phyloP scores from a whole-genome alignment of 225 moss, liverwort and hornwort genomes.

The Climacium dendroides region DNA sequence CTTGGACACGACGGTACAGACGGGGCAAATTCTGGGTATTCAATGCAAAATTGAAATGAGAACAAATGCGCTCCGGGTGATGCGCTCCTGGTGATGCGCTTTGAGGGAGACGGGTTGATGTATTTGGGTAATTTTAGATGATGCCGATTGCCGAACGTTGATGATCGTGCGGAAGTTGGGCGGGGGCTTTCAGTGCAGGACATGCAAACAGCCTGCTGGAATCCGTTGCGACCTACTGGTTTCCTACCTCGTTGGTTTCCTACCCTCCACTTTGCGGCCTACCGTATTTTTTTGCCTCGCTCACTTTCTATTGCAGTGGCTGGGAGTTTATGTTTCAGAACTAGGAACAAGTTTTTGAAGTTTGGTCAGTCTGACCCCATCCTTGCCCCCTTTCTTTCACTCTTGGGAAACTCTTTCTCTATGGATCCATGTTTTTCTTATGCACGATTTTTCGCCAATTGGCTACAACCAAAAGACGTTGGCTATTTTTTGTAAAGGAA shows the following conservation, averaged over 20 bases:
- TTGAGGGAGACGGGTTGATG: neutral
- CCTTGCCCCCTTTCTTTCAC: accelerated
- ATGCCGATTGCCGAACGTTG: neutral
- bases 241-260: neutral
- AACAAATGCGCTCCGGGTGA: neutral
- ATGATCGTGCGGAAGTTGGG: neutral
- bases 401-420: too few species aligned
- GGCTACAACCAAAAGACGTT: too few species aligned
- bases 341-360: neutral
- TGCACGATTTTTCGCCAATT: too few species aligned
- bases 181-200: neutral
- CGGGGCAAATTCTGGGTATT: neutral
- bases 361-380: neutral
- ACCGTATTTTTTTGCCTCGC: too few species aligned
- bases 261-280: neutral
- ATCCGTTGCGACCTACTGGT: neutral
- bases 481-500: too few species aligned
- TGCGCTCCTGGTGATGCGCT: neutral
- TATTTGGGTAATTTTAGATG: neutral
- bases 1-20: neutral
- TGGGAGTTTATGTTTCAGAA: neutral
- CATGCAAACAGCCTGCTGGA: neutral
- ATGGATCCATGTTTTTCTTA: too few species aligned
- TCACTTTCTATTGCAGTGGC: neutral
- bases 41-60: neutral